A percentile compares a stretch with the other conserved stretches of the same genome.
These are phyloP conservation scores for Gnaphalium uliginosum DNA, from an alignment of 129 eudicot genomes.

Conservation along the genomic window DNA sequence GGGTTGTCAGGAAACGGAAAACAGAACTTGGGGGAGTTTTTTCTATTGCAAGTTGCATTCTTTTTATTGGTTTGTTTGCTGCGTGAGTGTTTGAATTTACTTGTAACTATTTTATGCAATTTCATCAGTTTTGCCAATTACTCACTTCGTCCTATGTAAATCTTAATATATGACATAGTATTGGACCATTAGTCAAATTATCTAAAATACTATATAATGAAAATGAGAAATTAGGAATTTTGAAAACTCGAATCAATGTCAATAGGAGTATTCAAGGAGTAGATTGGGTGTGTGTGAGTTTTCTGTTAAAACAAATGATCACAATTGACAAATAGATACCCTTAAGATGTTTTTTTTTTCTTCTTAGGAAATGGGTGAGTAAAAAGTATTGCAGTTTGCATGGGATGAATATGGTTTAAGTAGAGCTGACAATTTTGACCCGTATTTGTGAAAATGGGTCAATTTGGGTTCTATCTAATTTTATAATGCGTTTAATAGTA, in stretches of 20 bases:
- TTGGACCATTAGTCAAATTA: not conserved
- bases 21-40: slow-evolving; percentile 96
- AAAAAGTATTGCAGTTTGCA: not conserved
- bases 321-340: not conserved
- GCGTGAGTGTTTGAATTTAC: slow-evolving; percentile 60
- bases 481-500: not conserved
- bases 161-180: not conserved
- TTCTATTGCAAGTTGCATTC: slow-evolving; percentile 95
- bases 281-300: not conserved
- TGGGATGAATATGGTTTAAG: not conserved
- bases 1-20: slow-evolving; percentile 78
- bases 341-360: not conserved
- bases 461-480: not conserved
- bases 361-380: not conserved
- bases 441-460: not conserved
- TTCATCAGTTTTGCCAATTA: slow-evolving; percentile 18
- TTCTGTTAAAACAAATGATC: not conserved
- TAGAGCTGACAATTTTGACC: not conserved
- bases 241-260: too few relatives aligned
- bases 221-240: too few relatives aligned
- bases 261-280: not conserved
- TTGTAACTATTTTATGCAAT: slow-evolving; percentile 13
- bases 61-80: slow-evolving; percentile 83
- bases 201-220: not conserved
- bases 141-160: slow-evolving; percentile 1